Evolutionary conservation across 331 rosid species (phyloP).

Genomic region (Ulmus americana): DNA sequence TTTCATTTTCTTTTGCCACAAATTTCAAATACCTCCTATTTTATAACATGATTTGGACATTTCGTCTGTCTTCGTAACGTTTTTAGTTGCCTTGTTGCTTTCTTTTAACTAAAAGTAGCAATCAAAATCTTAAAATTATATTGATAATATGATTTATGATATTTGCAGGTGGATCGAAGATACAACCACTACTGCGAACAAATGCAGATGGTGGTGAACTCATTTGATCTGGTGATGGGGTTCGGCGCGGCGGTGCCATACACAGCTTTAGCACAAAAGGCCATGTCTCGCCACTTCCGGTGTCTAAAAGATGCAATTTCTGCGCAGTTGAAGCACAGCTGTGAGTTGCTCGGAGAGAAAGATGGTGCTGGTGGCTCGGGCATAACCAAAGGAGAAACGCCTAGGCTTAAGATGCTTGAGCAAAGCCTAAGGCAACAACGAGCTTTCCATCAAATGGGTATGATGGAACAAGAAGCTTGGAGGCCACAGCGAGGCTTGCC

Average conservation of each 20-base stretch:
- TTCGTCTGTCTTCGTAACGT: constrained; percentile 22
- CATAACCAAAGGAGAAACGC: constrained; percentile 89
- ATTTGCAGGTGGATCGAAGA: constrained; percentile 74
- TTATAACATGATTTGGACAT: constrained; percentile 23
- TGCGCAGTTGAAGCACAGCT: constrained; percentile 61
- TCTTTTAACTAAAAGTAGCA: constrained; percentile 5
- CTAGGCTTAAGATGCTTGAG: constrained; percentile 74
- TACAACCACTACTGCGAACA: constrained; percentile 90
- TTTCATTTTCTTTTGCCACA: not conserved
- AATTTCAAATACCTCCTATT: not conserved
- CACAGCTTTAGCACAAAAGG: constrained; percentile 89
- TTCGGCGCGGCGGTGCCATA: constrained; percentile 87
- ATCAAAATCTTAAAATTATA: constrained; percentile 1
- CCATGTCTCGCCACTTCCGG: constrained; percentile 92
- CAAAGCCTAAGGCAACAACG: constrained; percentile 88
- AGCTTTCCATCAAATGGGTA: constrained; percentile 91
- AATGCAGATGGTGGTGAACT: constrained; percentile 94
- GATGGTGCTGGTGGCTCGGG: constrained; percentile 70
- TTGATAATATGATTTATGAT: not conserved
- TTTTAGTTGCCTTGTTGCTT: constrained; percentile 15
- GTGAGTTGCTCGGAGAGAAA: constrained; percentile 78
- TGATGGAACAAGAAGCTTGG: constrained; percentile 99
- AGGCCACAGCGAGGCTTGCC: constrained; percentile 97
- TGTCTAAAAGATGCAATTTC: constrained; percentile 78
- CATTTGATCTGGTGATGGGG: constrained; percentile 89